Base-by-base conservation (phyloP, 2,329 filamentous ascomycete species). In the Cercospora sojina region DNA sequence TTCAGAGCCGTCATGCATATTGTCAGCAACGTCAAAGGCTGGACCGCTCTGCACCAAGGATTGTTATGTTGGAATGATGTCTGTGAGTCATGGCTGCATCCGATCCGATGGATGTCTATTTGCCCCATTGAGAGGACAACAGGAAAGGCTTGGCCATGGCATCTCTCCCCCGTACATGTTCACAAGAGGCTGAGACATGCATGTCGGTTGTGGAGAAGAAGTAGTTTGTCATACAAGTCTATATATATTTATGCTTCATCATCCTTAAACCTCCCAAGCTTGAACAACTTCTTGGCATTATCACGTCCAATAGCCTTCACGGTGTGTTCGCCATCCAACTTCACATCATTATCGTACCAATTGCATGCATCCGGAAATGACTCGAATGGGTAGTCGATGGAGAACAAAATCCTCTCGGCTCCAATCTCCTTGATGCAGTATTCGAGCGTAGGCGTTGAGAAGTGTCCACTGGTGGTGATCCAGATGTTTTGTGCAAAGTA, bases 401-500 rank as follows among this genome's bases (percentile, higher is more conserved):
- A 71, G 69, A 75, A 76, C 32, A 76, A 56, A 27, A 76, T 74
- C 25, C 74, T 64, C 23, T 72, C 70, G 3, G 64, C 70, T 7
- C 83, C 80, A 29, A 87, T 76, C 69, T 85, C 80, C 20, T 79
- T 77, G 20, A 84, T 77, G 55, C 81, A 82, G 61, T 80, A 86
- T 67, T 85, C 78, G 53, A 87, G 74, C 0, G 83, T 84, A 0
- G 81, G 75, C 0, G 84, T 86, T 0, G 82, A 86, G 70, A 87
- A 87, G 72, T 87, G 83, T 0, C 85, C 85, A 64, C 79, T 82
- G 0, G 85, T 87, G 3, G 85, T 87, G 69, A 87, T 82, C 83
- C 83, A 87, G 64, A 87, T 77, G 73, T 87, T 87, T 43, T 81
- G 70, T 23, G 78, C 78, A 74, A 87, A 87, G 74, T 87, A 87